phyloP scores from a whole-genome alignment of 805 yeast genomes.

The Yarrowia porcina region DNA sequence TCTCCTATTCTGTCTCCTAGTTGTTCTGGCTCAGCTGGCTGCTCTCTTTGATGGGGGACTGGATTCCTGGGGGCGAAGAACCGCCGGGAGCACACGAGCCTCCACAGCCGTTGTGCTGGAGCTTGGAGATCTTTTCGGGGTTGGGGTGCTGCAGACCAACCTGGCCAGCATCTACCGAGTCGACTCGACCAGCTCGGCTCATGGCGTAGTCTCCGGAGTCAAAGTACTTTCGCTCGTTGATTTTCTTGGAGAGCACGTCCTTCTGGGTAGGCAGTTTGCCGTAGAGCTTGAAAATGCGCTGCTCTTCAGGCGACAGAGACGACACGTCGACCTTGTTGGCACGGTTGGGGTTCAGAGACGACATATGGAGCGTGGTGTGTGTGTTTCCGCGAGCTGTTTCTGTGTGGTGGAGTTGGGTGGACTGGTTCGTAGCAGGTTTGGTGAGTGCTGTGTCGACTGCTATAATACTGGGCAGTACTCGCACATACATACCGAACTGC shows the following conservation, averaged over 20 bases:
- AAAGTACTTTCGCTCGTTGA: conserved; percentile 82
- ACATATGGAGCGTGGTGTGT: neutral
- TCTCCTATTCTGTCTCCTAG: neutral
- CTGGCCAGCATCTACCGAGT: conserved; percentile 36
- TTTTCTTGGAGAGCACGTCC: conserved; percentile 67
- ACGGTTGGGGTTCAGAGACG: conserved; percentile 26
- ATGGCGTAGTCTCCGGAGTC: conserved; percentile 94
- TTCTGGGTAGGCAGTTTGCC: conserved; percentile 82
- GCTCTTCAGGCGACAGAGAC: conserved; percentile 56
- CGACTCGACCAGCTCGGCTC: conserved; percentile 43
- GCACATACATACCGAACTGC: neutral
- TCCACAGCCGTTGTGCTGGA: conserved; percentile 21
- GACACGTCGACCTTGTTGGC: conserved; percentile 24
- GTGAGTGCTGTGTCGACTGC: conserved; percentile 3
- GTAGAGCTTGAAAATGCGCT: conserved; percentile 70
- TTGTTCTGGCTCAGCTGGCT: conserved; percentile 25
- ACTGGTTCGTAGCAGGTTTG: conserved; percentile 3
- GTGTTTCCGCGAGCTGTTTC: neutral
- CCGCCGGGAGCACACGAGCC: conserved; percentile 1
- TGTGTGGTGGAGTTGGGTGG: neutral
- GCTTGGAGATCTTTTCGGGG: conserved; percentile 33
- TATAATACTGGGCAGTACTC: conserved; percentile 9
- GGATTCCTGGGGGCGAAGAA: conserved; percentile 10
- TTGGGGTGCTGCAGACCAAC: conserved; percentile 35
- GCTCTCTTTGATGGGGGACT: conserved; percentile 24